phyloP scores from a whole-genome alignment of 345 rosid genomes.

The Excoecaria agallocha region DNA sequence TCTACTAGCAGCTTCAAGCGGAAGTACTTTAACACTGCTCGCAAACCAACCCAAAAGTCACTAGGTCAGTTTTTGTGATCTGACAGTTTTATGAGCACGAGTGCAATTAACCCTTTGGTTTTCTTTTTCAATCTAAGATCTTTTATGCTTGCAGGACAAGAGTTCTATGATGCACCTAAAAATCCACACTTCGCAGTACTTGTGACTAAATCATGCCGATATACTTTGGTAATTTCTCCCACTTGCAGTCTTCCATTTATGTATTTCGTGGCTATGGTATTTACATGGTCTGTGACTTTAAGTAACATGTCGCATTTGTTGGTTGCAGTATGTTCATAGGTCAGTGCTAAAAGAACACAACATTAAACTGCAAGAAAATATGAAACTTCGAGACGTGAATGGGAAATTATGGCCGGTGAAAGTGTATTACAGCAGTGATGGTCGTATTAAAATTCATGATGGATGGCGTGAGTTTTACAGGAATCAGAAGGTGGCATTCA shows the following conservation, averaged over 20 bases:
- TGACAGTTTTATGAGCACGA: no score
- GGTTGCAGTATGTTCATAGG: constrained; percentile 18
- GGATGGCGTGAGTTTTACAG: background rate
- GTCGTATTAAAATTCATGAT: background rate
- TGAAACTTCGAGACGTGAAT: background rate
- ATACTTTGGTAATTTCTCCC: constrained; percentile 6
- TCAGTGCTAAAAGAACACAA: background rate
- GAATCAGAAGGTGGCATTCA: background rate
- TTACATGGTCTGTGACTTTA: no score
- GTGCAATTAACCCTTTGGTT: no score
- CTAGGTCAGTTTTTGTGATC: background rate
- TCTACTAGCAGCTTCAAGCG: background rate
- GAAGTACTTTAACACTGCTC: background rate
- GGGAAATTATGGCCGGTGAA: constrained; percentile 11
- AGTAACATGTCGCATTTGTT: background rate
- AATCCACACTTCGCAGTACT: constrained; percentile 8
- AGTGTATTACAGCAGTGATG: no score
- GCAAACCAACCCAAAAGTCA: background rate
- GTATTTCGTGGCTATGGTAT: no score
- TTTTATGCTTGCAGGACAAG: constrained; percentile 1
- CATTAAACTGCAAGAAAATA: constrained; percentile 10
- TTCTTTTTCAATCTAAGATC: background rate
- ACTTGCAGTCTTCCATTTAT: background rate
- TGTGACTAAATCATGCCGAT: background rate
- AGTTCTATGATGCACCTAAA: background rate